Evolutionary conservation across 495 filamentous ascomycete genomes (phyloP), one percentile per base, ranked within the genome.

Genomic region (Penicillium steckii): DNA sequence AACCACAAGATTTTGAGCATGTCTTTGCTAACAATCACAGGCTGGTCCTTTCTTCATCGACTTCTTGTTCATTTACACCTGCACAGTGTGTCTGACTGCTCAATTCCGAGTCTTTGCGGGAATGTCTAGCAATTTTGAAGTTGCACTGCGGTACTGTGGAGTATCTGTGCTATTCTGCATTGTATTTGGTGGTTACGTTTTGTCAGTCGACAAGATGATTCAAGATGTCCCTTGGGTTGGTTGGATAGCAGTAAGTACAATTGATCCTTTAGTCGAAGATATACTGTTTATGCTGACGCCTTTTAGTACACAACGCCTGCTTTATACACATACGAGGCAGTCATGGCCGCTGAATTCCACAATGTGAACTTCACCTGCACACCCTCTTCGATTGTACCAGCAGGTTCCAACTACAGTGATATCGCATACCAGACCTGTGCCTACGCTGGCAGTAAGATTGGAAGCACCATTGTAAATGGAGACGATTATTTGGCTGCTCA

Each of bases 271-370:
- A 23, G 2, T 7, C 13, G 18, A 19, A 1, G 6, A 13, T 15
- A 7, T 17, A 18, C n/a, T n/a, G n/a, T n/a, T n/a, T n/a, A n/a
- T n/a, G n/a, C 33, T 37, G n/a, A 37, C n/a, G 2, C 30, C 46
- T 8, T 41, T 0, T 32, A 69, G 58, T 75, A 70, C 60, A 76
- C 87, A 51, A 87, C 90, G 43, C 89, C 88, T 0, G 69, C 90
- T 4, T 66, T 81, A 8, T 94, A 89, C 57, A 78, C 80, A 1
- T 90, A 87, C 52, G 88, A 87, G 60, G 75, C 75, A 0, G 63
- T 85, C 30, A 74, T 88, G 72, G 63, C 78, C 2, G 87, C 86
- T 54, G 76, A 79, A 30, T 78, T 79, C 24, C 68, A 76, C 38
- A 68, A 71, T 47, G 43, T 69, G 9, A 64, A 72, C 2, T 74